Evolutionary conservation across 768 basidiomycete species (phyloP).

Genomic region (Serendipita sp.): DNA sequence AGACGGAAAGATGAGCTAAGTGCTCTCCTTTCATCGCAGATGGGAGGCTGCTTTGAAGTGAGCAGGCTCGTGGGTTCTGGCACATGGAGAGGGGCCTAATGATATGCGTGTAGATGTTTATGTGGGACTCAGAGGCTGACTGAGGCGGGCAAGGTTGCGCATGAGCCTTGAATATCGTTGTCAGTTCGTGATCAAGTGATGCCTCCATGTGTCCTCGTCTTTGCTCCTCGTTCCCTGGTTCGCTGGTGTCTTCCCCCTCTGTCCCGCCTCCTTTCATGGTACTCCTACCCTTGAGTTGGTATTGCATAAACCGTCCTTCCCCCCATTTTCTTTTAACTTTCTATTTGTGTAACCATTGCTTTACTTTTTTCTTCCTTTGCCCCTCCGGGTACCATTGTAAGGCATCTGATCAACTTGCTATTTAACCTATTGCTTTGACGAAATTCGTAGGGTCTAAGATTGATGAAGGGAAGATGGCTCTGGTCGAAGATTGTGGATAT

Average conservation of each 20-base stretch:
- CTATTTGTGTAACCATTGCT: neutral
- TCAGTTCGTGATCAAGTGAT: neutral
- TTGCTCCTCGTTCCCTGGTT: neutral
- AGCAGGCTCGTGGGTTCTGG: neutral
- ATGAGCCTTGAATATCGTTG: neutral
- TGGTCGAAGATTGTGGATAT: too few species aligned
- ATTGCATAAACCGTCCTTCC: neutral
- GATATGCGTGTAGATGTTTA: neutral
- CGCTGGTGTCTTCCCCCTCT: neutral
- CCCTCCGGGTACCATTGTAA: neutral
- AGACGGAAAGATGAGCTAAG: slow-evolving; percentile 1
- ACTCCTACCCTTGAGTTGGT: neutral
- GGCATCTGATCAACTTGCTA: neutral
- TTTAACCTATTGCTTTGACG: too few species aligned
- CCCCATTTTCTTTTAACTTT: neutral
- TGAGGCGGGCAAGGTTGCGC: neutral
- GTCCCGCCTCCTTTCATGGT: neutral
- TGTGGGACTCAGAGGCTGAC: too few species aligned
- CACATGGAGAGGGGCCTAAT: neutral
- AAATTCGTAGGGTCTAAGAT: too few species aligned
- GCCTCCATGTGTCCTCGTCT: neutral
- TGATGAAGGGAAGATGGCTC: too few species aligned
- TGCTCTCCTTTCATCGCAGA: neutral
- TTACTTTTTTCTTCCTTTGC: neutral
- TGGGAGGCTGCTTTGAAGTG: neutral